A percentile compares a stretch with the other conserved stretches of the same genome.
Evolutionary conservation across 1,139 yeast species (phyloP).

Genomic region (Suhomyces wounanorum): DNA sequence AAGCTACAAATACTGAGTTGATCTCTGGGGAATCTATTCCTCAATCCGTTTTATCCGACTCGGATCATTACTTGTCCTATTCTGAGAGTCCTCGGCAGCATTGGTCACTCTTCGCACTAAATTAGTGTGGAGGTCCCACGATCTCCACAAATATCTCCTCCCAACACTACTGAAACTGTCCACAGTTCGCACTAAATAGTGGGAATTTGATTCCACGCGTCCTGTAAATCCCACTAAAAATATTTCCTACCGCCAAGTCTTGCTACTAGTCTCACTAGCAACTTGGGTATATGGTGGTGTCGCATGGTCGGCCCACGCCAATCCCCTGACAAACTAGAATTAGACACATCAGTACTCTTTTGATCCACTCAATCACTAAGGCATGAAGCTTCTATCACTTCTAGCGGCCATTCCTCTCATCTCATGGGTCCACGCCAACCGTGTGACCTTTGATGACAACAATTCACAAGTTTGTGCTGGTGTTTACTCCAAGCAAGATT

Average conservation of each 20-base stretch:
- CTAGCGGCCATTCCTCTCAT: constrained; percentile 1
- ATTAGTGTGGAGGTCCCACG: neutral
- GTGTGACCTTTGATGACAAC: constrained; percentile 46
- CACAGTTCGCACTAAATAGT: no score
- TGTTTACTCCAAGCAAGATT: constrained; percentile 81
- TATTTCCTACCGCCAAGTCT: neutral
- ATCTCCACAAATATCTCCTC: neutral
- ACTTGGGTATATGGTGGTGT: neutral
- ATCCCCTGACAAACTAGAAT: neutral
- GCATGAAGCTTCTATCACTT: constrained; percentile 6
- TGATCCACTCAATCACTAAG: neutral
- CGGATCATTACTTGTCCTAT: neutral
- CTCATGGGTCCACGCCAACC: constrained; percentile 41
- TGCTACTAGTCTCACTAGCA: neutral
- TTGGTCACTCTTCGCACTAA: neutral
- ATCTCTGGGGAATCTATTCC: neutral
- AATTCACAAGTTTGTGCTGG: constrained; percentile 80
- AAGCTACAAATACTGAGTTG: neutral
- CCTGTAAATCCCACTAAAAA: neutral
- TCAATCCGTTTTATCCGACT: neutral
- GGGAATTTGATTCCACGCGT: neutral
- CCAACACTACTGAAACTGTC: neutral
- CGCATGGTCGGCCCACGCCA: neutral
- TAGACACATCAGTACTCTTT: neutral
- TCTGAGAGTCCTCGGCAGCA: neutral